These are phyloP conservation scores for Phytophthora boehmeriae DNA, from an alignment of 352 stramenopile species.

Conservation along the genomic window DNA sequence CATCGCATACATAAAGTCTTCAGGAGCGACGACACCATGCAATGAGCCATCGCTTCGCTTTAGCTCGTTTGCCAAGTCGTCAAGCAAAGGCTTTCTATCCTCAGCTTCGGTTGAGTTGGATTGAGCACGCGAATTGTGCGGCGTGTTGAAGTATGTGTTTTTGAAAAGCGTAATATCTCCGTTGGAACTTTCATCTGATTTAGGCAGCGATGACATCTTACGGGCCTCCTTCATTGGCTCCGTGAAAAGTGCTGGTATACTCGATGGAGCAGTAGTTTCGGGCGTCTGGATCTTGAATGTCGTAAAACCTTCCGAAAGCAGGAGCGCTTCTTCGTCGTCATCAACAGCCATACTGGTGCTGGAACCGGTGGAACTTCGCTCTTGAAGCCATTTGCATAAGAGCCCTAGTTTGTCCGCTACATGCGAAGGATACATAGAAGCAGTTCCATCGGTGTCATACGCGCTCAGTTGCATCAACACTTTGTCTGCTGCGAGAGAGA, in stretches of 20 bases:
- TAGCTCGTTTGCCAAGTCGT: conserved; percentile 17
- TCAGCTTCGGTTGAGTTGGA: neutral
- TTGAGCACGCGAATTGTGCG: neutral
- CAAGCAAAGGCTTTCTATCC: conserved; percentile 6
- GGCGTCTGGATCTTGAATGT: conserved; percentile 26
- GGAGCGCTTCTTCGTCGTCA: conserved; percentile 41
- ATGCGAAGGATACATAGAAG: conserved; percentile 10
- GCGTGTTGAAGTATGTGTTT: conserved; percentile 20
- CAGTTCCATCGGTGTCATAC: conserved; percentile 13
- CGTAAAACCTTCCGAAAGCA: conserved; percentile 52
- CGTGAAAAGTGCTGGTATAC: conserved; percentile 21
- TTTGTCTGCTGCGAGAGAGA: conserved; percentile 24
- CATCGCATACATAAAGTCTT: conserved; percentile 34
- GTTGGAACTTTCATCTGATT: neutral
- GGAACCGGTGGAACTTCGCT: conserved; percentile 18
- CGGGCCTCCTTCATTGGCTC: conserved; percentile 23
- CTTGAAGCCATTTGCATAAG: conserved; percentile 41
- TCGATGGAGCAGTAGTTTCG: neutral
- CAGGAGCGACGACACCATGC: conserved; percentile 13
- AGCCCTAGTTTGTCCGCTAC: conserved; percentile 28
- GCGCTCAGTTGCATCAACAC: conserved; percentile 37
- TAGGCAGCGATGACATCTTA: neutral
- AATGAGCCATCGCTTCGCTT: conserved; percentile 26
- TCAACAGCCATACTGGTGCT: conserved; percentile 24
- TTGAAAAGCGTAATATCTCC: conserved; percentile 30